Evolutionary conservation across 306 rosid genomes (phyloP), one percentile per base, ranked within the genome.

Genomic region (Sesbania bispinosa): DNA sequence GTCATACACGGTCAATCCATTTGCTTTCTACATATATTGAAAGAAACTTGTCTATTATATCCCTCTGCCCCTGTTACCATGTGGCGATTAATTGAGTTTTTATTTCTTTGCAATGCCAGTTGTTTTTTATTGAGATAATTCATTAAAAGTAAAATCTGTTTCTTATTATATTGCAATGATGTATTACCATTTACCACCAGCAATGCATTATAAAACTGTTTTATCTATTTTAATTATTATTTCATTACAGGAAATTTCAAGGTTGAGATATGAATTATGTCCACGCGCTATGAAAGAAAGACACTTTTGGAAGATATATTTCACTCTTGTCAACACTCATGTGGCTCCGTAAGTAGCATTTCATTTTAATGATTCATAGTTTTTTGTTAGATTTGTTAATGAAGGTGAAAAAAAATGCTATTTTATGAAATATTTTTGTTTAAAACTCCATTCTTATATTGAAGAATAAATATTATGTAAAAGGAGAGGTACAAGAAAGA

Each of bases 221-320:
- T n/a, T 18, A 55, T 62, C 47, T 23, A 74, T 51, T 73, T 39
- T 50, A 43, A 50, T 59, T 73, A 33, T 52, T 79, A n/a, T 82
- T 69, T 52, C 57, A 16, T 77, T 78, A 54, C 88, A 92, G 99
- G 96, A 89, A 80, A 92, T 92, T 74, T 95, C 97, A 54, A 92
- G 87, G 83, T 85, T 95, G 85, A 89, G 99, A 86, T 94, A 90
- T 80, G 98, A 90, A 62, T 60, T 92, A 70, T 92, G 97, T 47
- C 97, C 97, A 1, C 96, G 97, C 42, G 54, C 69, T 51, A 92
- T 92, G 97, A 92, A 89, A 74, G 97, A 92, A 76, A 68, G 92
- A 71, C 72, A 73, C 80, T 92, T 92, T 80, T 92, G 97, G 97
- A 92, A 81, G 88, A 92, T 92, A 83, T 92, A 92, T 81, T 92